Evolutionary conservation across 345 rosid species (phyloP), one percentile per base, ranked within the genome.

Genomic region (Rhodomyrtus tomentosa): DNA sequence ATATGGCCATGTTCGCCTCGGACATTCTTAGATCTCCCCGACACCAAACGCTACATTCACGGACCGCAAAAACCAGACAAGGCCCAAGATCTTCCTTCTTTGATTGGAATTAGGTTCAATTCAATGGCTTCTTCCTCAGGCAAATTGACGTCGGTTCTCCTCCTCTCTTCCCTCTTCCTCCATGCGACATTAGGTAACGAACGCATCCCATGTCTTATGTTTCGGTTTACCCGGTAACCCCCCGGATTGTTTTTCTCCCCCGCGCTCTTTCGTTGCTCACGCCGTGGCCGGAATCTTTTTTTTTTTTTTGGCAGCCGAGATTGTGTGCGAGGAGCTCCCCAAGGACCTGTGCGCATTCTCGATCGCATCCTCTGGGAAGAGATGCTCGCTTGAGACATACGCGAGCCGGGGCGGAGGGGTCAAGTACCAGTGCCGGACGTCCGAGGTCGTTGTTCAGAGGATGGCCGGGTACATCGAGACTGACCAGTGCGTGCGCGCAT

Each of bases 361-460:
- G 1, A 86, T 97, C 53, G 88, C 96, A 0, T 91, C 96, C 3
- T 88, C 98, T 0, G 96, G 99, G 32, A 95, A 94, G 89, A 94
- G 99, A 84, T 97, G 99, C 85, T 68, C 92, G 86, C 54, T 97
- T 87, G 99, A 97, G 92, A 97, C 96, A 0, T 59, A 29, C 22
- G 27, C 81, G 49, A 51, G 3, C 22, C 85, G 62, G 15, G 90
- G 87, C 18, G 94, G 93, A 1, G 74, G 76, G 29, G 89, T 93
- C 52, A 96, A 91, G 90, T 91, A 87, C 83, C 92, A 90, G 56
- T 97, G 99, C 92, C 87, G 98, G 89, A 92, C 98, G 55, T 97
- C 99, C 1, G 93, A 92, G 82, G 96, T 95, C 24, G 88, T 95
- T 3, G 99, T 96, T 29, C 96, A 92, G 85, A 91, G 92, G 81